Percentiles rank a stretch among this genome's conserved stretches.
Conservation (phyloP, 768 basidiomycete genomes). For the Gymnopilus dilepis region DNA sequence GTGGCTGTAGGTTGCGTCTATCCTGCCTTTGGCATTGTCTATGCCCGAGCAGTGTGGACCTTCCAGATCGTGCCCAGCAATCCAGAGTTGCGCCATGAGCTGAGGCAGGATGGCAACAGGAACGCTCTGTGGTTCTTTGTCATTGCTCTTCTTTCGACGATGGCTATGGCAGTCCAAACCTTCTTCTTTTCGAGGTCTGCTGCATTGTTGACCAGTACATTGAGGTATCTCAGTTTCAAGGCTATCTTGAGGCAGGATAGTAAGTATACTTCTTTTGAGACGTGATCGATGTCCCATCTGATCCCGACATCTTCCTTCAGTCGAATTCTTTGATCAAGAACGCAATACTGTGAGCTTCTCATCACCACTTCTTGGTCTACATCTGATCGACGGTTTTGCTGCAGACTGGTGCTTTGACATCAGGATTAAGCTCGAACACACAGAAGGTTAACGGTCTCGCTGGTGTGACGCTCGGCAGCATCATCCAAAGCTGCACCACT, state of each 20-base stretch:
- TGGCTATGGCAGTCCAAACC: constrained; percentile 68
- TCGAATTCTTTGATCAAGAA: constrained; percentile 87
- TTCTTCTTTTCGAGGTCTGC: constrained; percentile 70
- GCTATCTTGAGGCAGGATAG: constrained; percentile 88
- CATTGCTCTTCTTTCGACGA: constrained; percentile 69
- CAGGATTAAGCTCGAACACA: constrained; percentile 79
- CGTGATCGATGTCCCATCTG: too few relatives aligned
- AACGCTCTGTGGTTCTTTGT: constrained; percentile 80
- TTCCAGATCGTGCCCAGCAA: constrained; percentile 45
- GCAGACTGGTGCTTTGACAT: constrained; percentile 79
- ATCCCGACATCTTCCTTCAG: constrained; percentile 36
- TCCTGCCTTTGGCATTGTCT: constrained; percentile 73
- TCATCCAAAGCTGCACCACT: constrained; percentile 78
- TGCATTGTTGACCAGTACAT: constrained; percentile 65
- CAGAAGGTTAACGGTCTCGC: constrained; percentile 88
- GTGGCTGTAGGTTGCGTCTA: constrained; percentile 45
- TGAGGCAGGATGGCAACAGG: constrained; percentile 55
- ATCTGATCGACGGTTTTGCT: neutral
- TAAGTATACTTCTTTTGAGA: constrained; percentile 36
- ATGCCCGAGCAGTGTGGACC: constrained; percentile 59
- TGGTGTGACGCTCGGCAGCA: constrained; percentile 84
- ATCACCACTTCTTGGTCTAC: neutral
- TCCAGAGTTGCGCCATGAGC: constrained; percentile 43
- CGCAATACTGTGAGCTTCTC: constrained; percentile 66
- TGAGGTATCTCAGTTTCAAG: constrained; percentile 73